Conservation (phyloP, 2,329 filamentous ascomycete species). For the Cladosporium colombiae region DNA sequence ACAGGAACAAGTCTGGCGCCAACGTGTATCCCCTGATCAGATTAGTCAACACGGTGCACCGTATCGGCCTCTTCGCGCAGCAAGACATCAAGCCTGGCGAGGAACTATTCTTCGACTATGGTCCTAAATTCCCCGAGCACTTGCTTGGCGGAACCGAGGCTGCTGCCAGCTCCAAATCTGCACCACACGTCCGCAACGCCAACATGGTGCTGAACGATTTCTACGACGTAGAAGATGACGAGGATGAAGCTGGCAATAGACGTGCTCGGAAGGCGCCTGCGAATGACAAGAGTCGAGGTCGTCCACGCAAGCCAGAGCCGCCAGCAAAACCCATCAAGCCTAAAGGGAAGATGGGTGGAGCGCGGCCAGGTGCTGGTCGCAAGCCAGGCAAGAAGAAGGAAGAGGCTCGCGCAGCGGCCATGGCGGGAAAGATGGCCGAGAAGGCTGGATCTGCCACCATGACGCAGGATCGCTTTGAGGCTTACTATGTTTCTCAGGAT, state of each 20-base stretch:
- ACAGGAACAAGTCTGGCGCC: constrained; percentile 57
- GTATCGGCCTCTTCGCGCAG: constrained; percentile 72
- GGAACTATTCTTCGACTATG: constrained; percentile 82
- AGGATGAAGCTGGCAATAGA: constrained; percentile 27
- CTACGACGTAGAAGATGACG: constrained; percentile 27
- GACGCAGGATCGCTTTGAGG: constrained; percentile 20
- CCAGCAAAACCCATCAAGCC: constrained; percentile 4
- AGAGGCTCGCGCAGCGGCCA: background rate
- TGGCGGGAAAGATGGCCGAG: background rate
- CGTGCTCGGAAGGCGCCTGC: constrained; percentile 22
- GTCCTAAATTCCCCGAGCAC: constrained; percentile 40
- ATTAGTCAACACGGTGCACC: constrained; percentile 71
- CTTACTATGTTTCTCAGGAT: constrained; percentile 23
- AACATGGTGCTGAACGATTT: constrained; percentile 26
- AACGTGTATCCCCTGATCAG: constrained; percentile 69
- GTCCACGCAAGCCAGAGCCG: constrained; percentile 24
- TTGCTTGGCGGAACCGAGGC: constrained; percentile 27
- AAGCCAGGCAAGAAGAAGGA: constrained; percentile 22
- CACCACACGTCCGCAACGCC: constrained; percentile 29
- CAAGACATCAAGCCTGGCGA: constrained; percentile 69
- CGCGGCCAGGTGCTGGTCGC: constrained; percentile 20
- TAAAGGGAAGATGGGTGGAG: constrained; percentile 19
- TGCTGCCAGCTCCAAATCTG: constrained; percentile 20
- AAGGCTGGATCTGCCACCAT: background rate
- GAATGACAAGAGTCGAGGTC: constrained; percentile 12